phyloP scores from a whole-genome alignment of 2,329 filamentous ascomycete species.

The Claviceps sorghi region DNA sequence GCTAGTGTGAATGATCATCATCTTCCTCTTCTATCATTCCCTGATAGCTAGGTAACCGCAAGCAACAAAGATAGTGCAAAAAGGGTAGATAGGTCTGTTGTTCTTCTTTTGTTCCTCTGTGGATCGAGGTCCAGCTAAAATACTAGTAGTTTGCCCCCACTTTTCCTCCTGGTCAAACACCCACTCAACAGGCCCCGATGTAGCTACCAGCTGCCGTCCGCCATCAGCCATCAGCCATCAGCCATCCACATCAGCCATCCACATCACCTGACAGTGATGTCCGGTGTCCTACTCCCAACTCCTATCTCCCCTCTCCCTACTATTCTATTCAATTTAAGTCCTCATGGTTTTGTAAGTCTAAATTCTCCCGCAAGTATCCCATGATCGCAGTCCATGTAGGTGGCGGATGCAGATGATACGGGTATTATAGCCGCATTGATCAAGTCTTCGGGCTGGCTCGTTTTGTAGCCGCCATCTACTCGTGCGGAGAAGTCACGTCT shows the following conservation, averaged over 20 bases:
- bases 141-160: too few species aligned
- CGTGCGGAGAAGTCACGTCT: not conserved
- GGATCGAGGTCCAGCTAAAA: too few species aligned
- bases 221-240: not conserved
- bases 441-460: not conserved
- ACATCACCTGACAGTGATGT: not conserved
- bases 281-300: not conserved
- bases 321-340: not conserved
- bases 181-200: not conserved
- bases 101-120: too few species aligned
- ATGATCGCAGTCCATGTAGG: not conserved
- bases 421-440: not conserved
- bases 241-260: not conserved
- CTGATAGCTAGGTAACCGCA: too few species aligned
- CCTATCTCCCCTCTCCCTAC: not conserved
- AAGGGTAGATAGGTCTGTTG: too few species aligned
- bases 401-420: not conserved
- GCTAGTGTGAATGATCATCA: too few species aligned
- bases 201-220: not conserved
- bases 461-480: not conserved
- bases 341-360: not conserved
- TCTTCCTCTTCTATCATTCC: too few species aligned
- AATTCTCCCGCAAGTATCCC: not conserved
- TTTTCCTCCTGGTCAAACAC: too few species aligned
- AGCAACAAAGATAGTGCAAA: too few species aligned